phyloP scores from a whole-genome alignment of 2,329 filamentous ascomycete genomes.

The Dothistroma pini region DNA sequence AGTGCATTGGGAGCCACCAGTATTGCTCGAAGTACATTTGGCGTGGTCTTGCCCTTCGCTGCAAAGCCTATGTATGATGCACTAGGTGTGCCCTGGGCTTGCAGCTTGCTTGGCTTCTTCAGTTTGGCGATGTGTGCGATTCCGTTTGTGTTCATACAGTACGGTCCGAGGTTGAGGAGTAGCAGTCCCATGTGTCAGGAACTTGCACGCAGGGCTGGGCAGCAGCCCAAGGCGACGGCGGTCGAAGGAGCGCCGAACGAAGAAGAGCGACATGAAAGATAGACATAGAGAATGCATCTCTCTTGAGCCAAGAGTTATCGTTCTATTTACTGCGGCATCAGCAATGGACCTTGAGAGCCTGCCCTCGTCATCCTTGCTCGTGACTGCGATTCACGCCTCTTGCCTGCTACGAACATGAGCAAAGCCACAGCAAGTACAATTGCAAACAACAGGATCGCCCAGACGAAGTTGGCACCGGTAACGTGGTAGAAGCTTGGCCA shows the following conservation, averaged over 20 bases:
- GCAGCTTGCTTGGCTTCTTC: slow-evolving; percentile 49
- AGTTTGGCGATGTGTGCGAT: slow-evolving; percentile 51
- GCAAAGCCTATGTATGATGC: slow-evolving; percentile 58
- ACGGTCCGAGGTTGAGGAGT: slow-evolving; percentile 52
- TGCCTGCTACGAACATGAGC: neutral
- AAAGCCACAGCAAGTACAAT: slow-evolving; percentile 10
- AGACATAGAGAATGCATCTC: neutral
- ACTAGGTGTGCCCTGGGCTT: slow-evolving; percentile 67
- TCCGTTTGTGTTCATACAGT: slow-evolving; percentile 57
- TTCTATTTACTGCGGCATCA: neutral
- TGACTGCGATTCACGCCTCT: neutral
- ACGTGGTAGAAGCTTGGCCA: slow-evolving; percentile 42
- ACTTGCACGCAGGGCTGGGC: slow-evolving; percentile 38
- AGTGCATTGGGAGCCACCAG: slow-evolving; percentile 34
- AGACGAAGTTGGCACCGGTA: slow-evolving; percentile 46
- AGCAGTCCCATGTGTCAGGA: slow-evolving; percentile 61
- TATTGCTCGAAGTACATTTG: slow-evolving; percentile 15
- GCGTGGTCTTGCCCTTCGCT: slow-evolving; percentile 51
- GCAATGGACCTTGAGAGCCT: neutral
- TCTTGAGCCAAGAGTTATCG: neutral
- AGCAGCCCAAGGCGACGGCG: too few species aligned
- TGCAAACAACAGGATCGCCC: slow-evolving; percentile 46
- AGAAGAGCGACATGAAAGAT: neutral
- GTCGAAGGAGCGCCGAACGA: neutral
- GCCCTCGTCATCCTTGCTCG: neutral